Base-by-base conservation (phyloP, 164 flowering plant genomes). In the Stephania cephalantha region DNA sequence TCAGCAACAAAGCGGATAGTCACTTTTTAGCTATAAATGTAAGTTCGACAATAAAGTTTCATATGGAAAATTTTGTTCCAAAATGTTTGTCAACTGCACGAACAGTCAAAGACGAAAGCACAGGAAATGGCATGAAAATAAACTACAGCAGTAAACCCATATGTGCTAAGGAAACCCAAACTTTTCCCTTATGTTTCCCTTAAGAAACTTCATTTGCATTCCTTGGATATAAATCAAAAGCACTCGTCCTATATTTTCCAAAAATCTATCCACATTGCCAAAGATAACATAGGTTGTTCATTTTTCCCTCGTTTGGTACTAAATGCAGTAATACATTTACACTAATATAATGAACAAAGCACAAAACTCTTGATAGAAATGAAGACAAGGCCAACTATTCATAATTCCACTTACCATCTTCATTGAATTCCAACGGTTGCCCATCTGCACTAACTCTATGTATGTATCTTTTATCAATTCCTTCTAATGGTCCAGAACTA, bases 351-450 rank as follows among this genome's bases (percentile, higher is more conserved):
- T 17, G 18, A 69, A 42, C 46, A 31, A 31, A 42, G 10, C 46
- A 69, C 13, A 11, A 7, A 17, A 11, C 20, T 42, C 9, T 70
- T 25, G 25, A 25, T 25, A 25, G 42, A 63, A 61, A 48, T 4
- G 7, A 55, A 12, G 65, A 42, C 6, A 3, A 46, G 17, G 11
- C 6, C 22, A 55, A 7, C 9, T 12, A 68, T 5, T 68, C 67
- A 11, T 52, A n/a, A 31, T 66, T 76, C 42, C 44, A 79, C 87
- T 81, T 82, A 87, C 91, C 86, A n/a, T 81, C 86, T 44, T 83
- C 85, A 82, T 79, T 82, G 50, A 82, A 64, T 46, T 87, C 90
- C 71, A 84, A 70, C 29, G 86, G 74, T 20, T 82, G 87, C 68
- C 86, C 88, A 81, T 81, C 84, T 42, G 87, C 78, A 71, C 83